Evolutionary conservation across 2,329 filamentous ascomycete genomes (phyloP), one percentile per base, ranked within the genome.

Genomic region (Colletotrichum spaethianum): DNA sequence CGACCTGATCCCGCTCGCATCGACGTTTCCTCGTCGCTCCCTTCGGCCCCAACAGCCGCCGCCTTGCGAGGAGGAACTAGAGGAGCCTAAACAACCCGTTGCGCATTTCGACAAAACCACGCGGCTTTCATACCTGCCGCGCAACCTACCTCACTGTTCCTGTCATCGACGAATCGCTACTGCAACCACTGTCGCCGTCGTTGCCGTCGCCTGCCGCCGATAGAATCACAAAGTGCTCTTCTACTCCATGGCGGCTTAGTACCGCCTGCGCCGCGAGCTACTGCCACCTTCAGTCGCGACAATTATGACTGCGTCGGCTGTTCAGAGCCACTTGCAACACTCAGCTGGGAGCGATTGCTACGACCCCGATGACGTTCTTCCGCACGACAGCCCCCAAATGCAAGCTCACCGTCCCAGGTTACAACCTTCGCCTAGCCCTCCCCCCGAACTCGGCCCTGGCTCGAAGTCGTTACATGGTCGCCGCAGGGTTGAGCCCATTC

Each of bases 401-500:
- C 73, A 73, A 57, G 69, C 74, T 53, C 60, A 75, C 52, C 61
- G 70, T 26, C 74, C 68, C 28, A 75, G 70, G 31, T 55, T 73
- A 18, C 46, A 68, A 46, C 70, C 65, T n/a, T 86, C 87, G 61
- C 85, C 85, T 61, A 88, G 86, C 76, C 87, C 88, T 16, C 82
- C 84, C 42, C 80, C 79, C 76, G 78, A 78, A 80, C 78, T 77
- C 76, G 81, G 77, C 74, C 77, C 77, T 72, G 80, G 80, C 76
- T 79, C 81, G 80, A 85, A 84, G 79, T 86, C 85, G 78, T 82
- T 85, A 85, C 87, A 87, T 85, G 82, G 84, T 86, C 83, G 82
- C 75, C 84, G 79, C 77, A 90, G 89, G 87, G 82, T 86, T 73
- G 85, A 82, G 75, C 84, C 88, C 52, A 89, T 84, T 76, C 88